Evolutionary conservation across 345 rosid genomes (phyloP).

Genomic region (Linum lewisii): DNA sequence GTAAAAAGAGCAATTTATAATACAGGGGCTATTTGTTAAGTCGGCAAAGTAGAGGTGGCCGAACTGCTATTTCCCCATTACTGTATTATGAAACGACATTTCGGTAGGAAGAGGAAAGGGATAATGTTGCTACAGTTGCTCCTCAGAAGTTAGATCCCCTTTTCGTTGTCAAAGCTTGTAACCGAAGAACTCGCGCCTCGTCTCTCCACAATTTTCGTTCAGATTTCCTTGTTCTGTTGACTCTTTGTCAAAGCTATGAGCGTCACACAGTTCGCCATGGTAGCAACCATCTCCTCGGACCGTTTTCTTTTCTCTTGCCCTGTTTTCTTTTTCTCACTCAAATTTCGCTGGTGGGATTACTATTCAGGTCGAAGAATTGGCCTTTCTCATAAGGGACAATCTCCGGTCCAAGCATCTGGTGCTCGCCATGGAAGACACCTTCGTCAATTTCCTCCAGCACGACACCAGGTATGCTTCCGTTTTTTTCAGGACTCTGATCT

Average conservation of each 20-base stretch:
- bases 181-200: background rate
- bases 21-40: too few species aligned
- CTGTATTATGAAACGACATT: too few species aligned
- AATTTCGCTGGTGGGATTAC: background rate
- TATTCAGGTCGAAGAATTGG: slow-evolving; percentile 56
- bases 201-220: background rate
- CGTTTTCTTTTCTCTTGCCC: background rate
- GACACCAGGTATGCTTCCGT: slow-evolving; percentile 20
- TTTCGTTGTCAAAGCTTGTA: background rate
- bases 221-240: background rate
- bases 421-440: slow-evolving; percentile 52
- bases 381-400: slow-evolving; percentile 52
- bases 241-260: slow-evolving; percentile 20
- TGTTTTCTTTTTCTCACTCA: background rate
- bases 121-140: too few species aligned
- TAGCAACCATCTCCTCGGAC: slow-evolving; percentile 4
- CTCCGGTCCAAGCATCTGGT: slow-evolving; percentile 54
- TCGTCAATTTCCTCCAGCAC: slow-evolving; percentile 39
- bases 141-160: background rate
- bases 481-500: background rate
- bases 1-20: too few species aligned
- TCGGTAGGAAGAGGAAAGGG: too few species aligned
- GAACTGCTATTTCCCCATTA: too few species aligned
- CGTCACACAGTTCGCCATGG: slow-evolving; percentile 36
- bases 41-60: too few species aligned